Base-by-base conservation (phyloP, 495 filamentous ascomycete genomes). In the Clohesyomyces aquaticus region DNA sequence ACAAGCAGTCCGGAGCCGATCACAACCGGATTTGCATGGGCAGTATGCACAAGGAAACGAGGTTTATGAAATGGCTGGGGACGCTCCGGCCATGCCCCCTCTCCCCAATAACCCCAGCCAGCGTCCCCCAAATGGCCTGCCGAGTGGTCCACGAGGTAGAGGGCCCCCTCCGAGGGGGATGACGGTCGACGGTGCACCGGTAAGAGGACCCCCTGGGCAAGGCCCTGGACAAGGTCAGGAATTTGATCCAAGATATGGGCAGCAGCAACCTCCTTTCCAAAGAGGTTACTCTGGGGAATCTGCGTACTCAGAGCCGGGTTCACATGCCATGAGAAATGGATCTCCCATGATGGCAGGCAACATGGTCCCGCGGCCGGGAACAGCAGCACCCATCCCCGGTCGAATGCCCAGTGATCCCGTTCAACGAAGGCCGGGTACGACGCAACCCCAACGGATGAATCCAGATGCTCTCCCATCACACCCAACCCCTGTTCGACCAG, bases 401-500 rank as follows among this genome's bases (percentile, higher is more conserved):
- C 51, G 67, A 19, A 62, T 59, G 58, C 53, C 45, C 0, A 65
- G 67, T 23, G 67, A 57, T 35, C 62, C 63, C 19, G 25, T 66
- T 9, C 38, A 23, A n/a, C 35, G 55, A 18, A 61, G 72, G 42
- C 64, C 66, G 23, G 60, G 64, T 48, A 67, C 67, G n/a, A 68
- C 77, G 69, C 58, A 78, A 76, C 65, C 61, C 59, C 79, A 67
- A 41, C 65, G 25, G 16, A 50, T 72, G 19, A 78, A 83, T 54
- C 80, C 82, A 1, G 88, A 91, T 72, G 78, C 78, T n/a, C 79
- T 95, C 2, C 86, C 91, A 16, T 80, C 84, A 28, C 94, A 96
- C 72, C 91, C 93, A 10, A 78, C 80, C 4, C 94, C 94, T 11
- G 84, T 95, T 50, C 84, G 93, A 19, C 85, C 89, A 2, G 94